Percentiles rank a stretch among this genome's conserved stretches.
Evolutionary conservation across 805 yeast genomes (phyloP).

Genomic region (Brettanomyces custersianus): DNA sequence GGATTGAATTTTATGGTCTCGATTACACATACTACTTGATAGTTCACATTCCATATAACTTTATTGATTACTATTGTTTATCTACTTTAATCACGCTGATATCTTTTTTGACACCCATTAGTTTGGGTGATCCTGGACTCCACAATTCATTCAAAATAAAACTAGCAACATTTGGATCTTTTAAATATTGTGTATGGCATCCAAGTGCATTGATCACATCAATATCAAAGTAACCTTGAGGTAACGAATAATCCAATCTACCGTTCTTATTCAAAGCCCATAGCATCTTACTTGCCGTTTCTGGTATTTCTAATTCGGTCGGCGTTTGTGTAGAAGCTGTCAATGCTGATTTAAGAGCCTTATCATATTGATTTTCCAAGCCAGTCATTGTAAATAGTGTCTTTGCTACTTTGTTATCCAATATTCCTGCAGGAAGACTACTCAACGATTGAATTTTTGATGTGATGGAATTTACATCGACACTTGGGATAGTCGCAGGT

Average conservation of each 20-base stretch:
- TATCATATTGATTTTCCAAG: conserved; percentile 7
- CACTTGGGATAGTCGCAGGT: conserved; percentile 53
- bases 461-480: conserved; percentile 38
- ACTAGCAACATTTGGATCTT: conserved; percentile 75
- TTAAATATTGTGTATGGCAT: conserved; percentile 85
- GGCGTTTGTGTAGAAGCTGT: conserved; percentile 1
- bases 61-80: too few species aligned
- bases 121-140: conserved; percentile 6
- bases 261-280: conserved; percentile 57
- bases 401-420: conserved; percentile 22
- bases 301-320: conserved; percentile 16
- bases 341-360: conserved; percentile 1
- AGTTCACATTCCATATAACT: background rate
- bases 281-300: conserved; percentile 28
- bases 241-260: conserved; percentile 72
- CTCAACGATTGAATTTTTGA: conserved; percentile 14
- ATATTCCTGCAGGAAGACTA: conserved; percentile 11
- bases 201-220: conserved; percentile 73
- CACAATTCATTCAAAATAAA: conserved; percentile 59
- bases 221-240: conserved; percentile 71
- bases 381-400: conserved; percentile 13
- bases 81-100: too few species aligned
- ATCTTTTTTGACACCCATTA: conserved; percentile 1
- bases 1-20: too few species aligned
- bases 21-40: background rate